Evolutionary conservation across 2,329 filamentous ascomycete species (phyloP).

Genomic region (Hypoxylon sp.): DNA sequence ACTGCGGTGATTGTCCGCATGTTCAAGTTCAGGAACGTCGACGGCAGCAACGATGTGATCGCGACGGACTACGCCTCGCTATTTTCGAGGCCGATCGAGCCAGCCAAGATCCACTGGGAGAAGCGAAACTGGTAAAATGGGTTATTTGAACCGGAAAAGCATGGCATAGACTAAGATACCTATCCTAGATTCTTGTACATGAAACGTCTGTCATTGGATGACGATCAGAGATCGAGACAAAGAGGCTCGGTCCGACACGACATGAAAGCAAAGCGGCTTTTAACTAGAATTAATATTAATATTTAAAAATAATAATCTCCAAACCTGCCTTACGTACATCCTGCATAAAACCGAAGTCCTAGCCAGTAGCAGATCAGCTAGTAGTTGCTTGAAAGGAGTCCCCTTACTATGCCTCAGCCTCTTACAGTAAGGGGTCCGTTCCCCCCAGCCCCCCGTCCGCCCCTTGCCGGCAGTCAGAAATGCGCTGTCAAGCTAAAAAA

Average conservation of each 20-base stretch:
- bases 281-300: constrained; percentile 34
- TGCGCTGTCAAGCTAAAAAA: constrained; percentile 2
- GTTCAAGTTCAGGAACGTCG: constrained; percentile 81
- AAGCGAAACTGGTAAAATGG: constrained; percentile 56
- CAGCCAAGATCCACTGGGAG: constrained; percentile 79
- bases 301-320: not conserved
- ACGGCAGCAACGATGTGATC: constrained; percentile 73
- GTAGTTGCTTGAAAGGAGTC: constrained; percentile 1
- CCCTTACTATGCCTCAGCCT: constrained; percentile 6
- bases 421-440: constrained; percentile 2
- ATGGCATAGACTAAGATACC: constrained; percentile 11
- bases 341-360: not conserved
- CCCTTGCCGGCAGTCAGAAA: constrained; percentile 19
- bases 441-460: too few relatives aligned
- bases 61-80: constrained; percentile 74
- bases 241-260: constrained; percentile 15
- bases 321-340: not conserved
- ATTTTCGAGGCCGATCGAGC: constrained; percentile 76
- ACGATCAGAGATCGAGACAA: constrained; percentile 22
- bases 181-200: constrained; percentile 33
- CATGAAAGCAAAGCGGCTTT: constrained; percentile 22
- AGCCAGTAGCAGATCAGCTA: not conserved
- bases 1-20: constrained; percentile 76
- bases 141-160: not conserved
- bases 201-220: constrained; percentile 24